These are phyloP conservation scores for Boletus reticulatus DNA, from an alignment of 768 basidiomycete species.

Conservation along the genomic window DNA sequence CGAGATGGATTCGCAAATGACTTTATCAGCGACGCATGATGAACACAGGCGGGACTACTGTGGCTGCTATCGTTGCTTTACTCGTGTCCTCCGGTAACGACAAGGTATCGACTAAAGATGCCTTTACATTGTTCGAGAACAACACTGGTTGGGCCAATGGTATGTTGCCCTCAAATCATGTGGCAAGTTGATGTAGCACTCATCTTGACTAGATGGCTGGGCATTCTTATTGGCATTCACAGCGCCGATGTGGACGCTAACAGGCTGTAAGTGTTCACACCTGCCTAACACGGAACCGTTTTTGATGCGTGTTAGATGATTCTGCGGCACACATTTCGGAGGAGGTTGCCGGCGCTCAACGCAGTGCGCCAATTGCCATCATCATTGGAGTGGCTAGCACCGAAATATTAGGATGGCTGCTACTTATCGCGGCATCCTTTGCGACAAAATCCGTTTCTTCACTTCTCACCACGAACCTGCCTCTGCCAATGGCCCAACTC, in stretches of 20 bases:
- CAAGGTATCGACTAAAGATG: conserved; percentile 64
- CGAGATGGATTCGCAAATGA: neutral
- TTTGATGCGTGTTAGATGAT: conserved; percentile 47
- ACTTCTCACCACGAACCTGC: conserved; percentile 47
- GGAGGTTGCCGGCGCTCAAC: conserved; percentile 62
- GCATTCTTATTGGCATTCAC: conserved; percentile 73
- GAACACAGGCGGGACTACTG: conserved; percentile 54
- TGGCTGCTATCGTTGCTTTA: conserved; percentile 60
- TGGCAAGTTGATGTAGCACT: neutral
- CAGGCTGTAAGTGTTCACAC: conserved; percentile 53
- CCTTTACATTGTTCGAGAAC: conserved; percentile 69
- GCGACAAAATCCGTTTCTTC: conserved; percentile 54
- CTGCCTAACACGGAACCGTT: neutral
- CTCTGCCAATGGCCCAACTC: conserved; percentile 72
- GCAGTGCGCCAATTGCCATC: conserved; percentile 68
- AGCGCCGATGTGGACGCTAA: conserved; percentile 77
- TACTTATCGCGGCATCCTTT: conserved; percentile 63
- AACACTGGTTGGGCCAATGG: conserved; percentile 66
- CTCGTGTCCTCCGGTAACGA: conserved; percentile 54
- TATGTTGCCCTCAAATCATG: conserved; percentile 27
- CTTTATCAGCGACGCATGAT: neutral
- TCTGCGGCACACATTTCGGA: conserved; percentile 77
- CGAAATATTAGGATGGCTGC: conserved; percentile 61
- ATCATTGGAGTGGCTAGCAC: conserved; percentile 60
- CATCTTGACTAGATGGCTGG: conserved; percentile 54